Percentiles rank a stretch among this genome's conserved stretches.
Conservation (phyloP, 1,139 yeast genomes). For the Kodamaea sp. region DNA sequence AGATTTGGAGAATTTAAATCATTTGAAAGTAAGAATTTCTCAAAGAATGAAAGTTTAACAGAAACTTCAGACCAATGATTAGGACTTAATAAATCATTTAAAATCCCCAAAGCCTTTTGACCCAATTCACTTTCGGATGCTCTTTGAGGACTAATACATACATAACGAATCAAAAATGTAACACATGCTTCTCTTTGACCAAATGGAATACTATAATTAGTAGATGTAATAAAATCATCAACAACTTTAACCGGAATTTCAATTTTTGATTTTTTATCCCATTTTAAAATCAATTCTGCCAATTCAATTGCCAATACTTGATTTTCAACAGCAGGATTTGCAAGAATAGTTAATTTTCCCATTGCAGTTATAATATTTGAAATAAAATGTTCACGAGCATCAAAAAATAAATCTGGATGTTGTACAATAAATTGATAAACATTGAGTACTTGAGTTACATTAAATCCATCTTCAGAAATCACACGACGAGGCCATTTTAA, state of each 20-base stretch:
- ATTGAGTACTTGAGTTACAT: constrained; percentile 77
- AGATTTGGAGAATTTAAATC: constrained; percentile 63
- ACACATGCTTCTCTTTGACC: constrained; percentile 87
- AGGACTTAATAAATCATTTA: constrained; percentile 69
- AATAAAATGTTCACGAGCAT: constrained; percentile 84
- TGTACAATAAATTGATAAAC: constrained; percentile 87
- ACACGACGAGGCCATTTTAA: constrained; percentile 94
- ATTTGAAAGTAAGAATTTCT: constrained; percentile 74
- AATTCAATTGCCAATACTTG: constrained; percentile 84
- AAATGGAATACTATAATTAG: constrained; percentile 61
- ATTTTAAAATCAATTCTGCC: constrained; percentile 76
- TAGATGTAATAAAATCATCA: constrained; percentile 38
- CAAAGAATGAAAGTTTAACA: constrained; percentile 81
- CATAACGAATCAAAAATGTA: constrained; percentile 84
- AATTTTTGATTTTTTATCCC: constrained; percentile 63
- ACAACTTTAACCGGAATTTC: too few species aligned
- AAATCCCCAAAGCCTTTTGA: constrained; percentile 70
- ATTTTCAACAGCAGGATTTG: constrained; percentile 78
- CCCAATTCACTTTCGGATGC: constrained; percentile 84
- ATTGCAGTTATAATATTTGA: constrained; percentile 90
- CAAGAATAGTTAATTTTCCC: constrained; percentile 83
- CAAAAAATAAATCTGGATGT: constrained; percentile 79
- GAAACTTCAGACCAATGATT: constrained; percentile 83
- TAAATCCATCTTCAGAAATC: constrained; percentile 83
- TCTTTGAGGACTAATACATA: constrained; percentile 82